These are phyloP conservation scores for Paecilomyces sp. DNA, from an alignment of 2,329 filamentous ascomycete species.

Conservation along the genomic window DNA sequence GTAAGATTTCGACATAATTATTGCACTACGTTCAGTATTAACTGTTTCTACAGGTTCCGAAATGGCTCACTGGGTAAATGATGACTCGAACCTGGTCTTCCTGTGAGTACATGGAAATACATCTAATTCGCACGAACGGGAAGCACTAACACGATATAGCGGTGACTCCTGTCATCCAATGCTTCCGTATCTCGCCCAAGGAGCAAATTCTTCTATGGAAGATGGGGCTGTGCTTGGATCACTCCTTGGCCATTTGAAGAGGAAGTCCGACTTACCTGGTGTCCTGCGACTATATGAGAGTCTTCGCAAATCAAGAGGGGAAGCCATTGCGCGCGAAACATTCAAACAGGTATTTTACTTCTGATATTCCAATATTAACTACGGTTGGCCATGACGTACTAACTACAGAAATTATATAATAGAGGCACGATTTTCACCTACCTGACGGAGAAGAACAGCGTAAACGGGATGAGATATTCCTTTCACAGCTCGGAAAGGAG, in stretches of 20 bases:
- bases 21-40: not conserved
- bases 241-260: constrained; percentile 46
- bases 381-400: not conserved
- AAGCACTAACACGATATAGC: not conserved
- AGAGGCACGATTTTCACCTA: constrained; percentile 47
- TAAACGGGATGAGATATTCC: constrained; percentile 51
- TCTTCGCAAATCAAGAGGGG: constrained; percentile 35
- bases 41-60: constrained; percentile 8
- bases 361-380: constrained; percentile 21
- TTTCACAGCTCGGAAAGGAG: constrained; percentile 48
- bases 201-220: constrained; percentile 61
- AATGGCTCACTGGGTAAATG: constrained; percentile 39
- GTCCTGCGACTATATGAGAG: constrained; percentile 40
- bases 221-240: constrained; percentile 60
- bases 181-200: constrained; percentile 58
- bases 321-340: constrained; percentile 54
- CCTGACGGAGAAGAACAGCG: constrained; percentile 51
- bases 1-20: constrained; percentile 1
- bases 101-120: constrained; percentile 1
- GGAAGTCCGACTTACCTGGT: constrained; percentile 34
- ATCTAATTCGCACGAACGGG: not conserved
- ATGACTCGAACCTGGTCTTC: constrained; percentile 7
- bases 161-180: constrained; percentile 60
- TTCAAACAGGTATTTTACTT: constrained; percentile 40
- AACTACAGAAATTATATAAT: not conserved